Evolutionary conservation across 805 yeast species (phyloP).

Genomic region (Wickerhamiella spandovensis): DNA sequence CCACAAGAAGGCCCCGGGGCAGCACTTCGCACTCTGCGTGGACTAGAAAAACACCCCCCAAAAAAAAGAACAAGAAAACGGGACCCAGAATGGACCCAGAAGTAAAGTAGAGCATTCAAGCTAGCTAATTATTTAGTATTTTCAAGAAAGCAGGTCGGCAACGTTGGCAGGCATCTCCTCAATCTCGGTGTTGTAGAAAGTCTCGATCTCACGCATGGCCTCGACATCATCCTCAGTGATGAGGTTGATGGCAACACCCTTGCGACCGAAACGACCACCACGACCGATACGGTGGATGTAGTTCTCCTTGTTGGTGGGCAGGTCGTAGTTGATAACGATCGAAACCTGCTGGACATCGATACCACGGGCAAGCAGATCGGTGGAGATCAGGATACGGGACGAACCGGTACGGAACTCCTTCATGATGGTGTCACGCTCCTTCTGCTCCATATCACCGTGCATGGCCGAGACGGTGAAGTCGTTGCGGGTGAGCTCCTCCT

Average conservation of each 20-base stretch:
- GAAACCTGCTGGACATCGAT: slow-evolving; percentile 97
- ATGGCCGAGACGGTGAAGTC: slow-evolving; percentile 88
- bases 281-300: slow-evolving; percentile 97
- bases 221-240: slow-evolving; percentile 68
- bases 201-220: slow-evolving; percentile 74
- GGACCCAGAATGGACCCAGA: not conserved
- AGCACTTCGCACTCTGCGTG: too few relatives aligned
- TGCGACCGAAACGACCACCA: slow-evolving; percentile 97
- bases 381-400: slow-evolving; percentile 81
- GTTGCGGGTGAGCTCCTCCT: slow-evolving; percentile 56
- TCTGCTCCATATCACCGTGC: slow-evolving; percentile 94
- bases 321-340: slow-evolving; percentile 84
- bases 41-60: too few relatives aligned
- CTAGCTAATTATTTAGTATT: not conserved
- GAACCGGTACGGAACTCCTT: slow-evolving; percentile 90
- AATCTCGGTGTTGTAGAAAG: slow-evolving; percentile 77
- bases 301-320: slow-evolving; percentile 82
- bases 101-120: not conserved
- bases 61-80: too few relatives aligned
- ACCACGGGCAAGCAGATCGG: slow-evolving; percentile 96
- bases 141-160: slow-evolving; percentile 17
- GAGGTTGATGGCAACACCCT: slow-evolving; percentile 94
- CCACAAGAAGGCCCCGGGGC: not conserved
- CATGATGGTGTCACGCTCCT: slow-evolving; percentile 90
- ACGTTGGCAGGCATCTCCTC: slow-evolving; percentile 74